phyloP scores from a whole-genome alignment of 2,329 filamentous ascomycete species.

The Ascochyta koolunga region DNA sequence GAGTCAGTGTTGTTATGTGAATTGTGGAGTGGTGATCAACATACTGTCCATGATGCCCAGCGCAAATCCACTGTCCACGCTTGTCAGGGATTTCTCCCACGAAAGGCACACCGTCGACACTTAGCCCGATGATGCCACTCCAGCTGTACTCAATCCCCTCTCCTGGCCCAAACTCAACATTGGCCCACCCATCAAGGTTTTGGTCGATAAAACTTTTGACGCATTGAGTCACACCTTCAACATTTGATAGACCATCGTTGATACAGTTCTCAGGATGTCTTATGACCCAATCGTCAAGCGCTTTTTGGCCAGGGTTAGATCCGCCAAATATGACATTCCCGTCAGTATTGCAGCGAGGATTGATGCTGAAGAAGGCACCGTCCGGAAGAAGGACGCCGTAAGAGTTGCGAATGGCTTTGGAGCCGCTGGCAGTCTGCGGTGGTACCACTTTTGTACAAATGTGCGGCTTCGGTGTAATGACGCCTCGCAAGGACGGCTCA shows the following conservation, averaged over 20 bases:
- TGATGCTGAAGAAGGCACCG: conserved; percentile 42
- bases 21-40: not conserved
- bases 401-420: conserved; percentile 34
- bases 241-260: conserved; percentile 36
- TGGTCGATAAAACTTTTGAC: conserved; percentile 32
- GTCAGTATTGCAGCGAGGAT: conserved; percentile 39
- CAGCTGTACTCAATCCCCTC: conserved; percentile 40
- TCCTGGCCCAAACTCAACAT: conserved; percentile 32
- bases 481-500: conserved; percentile 25
- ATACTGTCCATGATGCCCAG: conserved; percentile 39
- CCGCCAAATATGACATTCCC: conserved; percentile 44
- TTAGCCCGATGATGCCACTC: conserved; percentile 37
- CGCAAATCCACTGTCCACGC: conserved; percentile 35
- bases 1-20: conserved; percentile 3
- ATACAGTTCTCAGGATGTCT: conserved; percentile 36
- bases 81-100: conserved; percentile 32
- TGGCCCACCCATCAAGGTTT: conserved; percentile 35
- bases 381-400: conserved; percentile 41
- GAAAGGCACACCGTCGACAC: conserved; percentile 35
- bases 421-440: conserved; percentile 25
- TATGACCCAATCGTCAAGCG: conserved; percentile 39
- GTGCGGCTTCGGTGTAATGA: conserved; percentile 39
- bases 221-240: conserved; percentile 33
- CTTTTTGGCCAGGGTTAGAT: conserved; percentile 39
- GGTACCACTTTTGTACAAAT: conserved; percentile 36